phyloP scores from a whole-genome alignment of 2,329 filamentous ascomycete genomes.

The Leptographium radiaticola region DNA sequence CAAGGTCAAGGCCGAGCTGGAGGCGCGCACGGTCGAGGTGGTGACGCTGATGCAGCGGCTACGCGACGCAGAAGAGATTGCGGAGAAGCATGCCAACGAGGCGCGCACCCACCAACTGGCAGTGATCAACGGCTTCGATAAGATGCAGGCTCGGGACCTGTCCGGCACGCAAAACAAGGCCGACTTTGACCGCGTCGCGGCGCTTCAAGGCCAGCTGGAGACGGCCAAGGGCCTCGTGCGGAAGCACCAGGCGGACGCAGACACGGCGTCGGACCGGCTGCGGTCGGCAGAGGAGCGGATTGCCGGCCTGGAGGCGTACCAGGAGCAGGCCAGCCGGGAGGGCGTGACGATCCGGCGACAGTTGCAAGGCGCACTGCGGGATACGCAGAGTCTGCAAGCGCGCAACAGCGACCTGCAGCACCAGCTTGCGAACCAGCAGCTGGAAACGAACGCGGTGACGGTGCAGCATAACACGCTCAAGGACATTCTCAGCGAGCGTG shows the following conservation, averaged over 20 bases:
- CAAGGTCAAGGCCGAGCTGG: conserved; percentile 70
- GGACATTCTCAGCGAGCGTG: conserved; percentile 79
- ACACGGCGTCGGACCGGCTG: conserved; percentile 75
- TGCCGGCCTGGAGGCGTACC: conserved; percentile 89
- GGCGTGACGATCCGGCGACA: conserved; percentile 82
- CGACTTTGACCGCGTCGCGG: conserved; percentile 52
- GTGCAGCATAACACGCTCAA: conserved; percentile 91
- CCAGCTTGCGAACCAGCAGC: conserved; percentile 70
- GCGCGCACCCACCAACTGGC: conserved; percentile 74
- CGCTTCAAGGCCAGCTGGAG: conserved; percentile 69
- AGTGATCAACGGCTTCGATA: conserved; percentile 70
- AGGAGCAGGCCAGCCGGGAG: conserved; percentile 92
- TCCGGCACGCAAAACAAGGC: conserved; percentile 26
- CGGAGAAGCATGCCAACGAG: conserved; percentile 76
- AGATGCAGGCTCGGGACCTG: conserved; percentile 45
- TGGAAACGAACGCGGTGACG: conserved; percentile 85
- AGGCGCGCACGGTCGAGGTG: conserved; percentile 65
- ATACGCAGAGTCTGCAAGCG: conserved; percentile 69
- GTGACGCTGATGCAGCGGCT: conserved; percentile 61
- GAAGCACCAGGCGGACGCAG: conserved; percentile 80
- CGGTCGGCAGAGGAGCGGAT: conserved; percentile 92
- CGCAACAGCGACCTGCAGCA: conserved; percentile 73
- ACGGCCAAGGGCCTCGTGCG: conserved; percentile 68
- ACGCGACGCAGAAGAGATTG: conserved; percentile 75
- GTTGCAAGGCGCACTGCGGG: conserved; percentile 70